Conservation (phyloP, 345 rosid species). For the Xanthoceras sorbifolium region DNA sequence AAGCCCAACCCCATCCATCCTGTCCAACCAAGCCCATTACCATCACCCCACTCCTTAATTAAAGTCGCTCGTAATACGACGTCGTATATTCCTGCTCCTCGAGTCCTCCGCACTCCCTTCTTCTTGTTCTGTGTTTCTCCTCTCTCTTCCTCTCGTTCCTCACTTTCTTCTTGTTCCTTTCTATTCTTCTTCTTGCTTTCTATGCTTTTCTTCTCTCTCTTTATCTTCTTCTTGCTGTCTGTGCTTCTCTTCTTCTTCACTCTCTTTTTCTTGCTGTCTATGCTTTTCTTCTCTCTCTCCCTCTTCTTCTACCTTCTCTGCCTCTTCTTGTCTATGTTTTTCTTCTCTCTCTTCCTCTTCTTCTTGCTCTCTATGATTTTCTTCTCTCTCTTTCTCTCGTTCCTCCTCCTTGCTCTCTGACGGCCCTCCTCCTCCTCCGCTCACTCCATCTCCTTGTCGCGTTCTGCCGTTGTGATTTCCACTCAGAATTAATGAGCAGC, state of each 20-base stretch:
- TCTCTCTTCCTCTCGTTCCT: background rate
- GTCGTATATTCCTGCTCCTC: too few species aligned
- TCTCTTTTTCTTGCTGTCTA: background rate
- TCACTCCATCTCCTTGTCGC: constrained; percentile 12
- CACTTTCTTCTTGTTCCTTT: background rate
- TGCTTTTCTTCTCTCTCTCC: background rate
- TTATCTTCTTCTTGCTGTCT: background rate
- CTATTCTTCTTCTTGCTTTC: background rate
- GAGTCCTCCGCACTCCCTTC: too few species aligned
- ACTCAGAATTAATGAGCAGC: background rate
- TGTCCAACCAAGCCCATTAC: too few species aligned
- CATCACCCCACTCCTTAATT: too few species aligned
- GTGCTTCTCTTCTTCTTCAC: background rate
- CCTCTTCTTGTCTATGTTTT: background rate
- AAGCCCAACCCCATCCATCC: too few species aligned
- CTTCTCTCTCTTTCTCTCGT: constrained; percentile 14
- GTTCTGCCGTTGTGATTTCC: constrained; percentile 13
- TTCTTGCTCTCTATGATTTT: background rate
- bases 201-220: background rate
- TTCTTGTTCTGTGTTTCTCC: too few species aligned
- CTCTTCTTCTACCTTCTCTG: background rate
- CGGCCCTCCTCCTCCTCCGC: constrained; percentile 12
- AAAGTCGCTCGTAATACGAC: too few species aligned
- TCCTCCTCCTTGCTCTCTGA: constrained; percentile 1
- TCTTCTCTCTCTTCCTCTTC: background rate